A percentile compares a stretch with the other conserved stretches of the same genome.
Conservation (phyloP, 1,139 yeast species). For the Saccharomycopsis phalli region DNA sequence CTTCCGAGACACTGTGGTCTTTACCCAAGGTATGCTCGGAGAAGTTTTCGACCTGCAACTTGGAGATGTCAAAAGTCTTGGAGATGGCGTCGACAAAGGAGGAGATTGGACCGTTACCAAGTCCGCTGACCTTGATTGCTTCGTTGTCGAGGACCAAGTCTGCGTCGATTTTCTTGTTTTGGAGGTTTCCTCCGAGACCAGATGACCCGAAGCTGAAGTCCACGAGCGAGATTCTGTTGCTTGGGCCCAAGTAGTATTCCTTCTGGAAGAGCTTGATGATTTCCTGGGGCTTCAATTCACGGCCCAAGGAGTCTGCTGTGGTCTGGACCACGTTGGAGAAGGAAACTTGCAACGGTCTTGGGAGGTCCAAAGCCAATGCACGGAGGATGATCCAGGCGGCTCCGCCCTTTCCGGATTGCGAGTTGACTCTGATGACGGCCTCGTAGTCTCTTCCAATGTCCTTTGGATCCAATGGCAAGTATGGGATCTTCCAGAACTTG, state of each 20-base stretch:
- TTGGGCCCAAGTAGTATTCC: slow-evolving; percentile 57
- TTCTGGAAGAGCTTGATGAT: slow-evolving; percentile 65
- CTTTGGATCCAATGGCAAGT: slow-evolving; percentile 91
- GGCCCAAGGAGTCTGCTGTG: slow-evolving; percentile 74
- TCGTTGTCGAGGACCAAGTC: slow-evolving; percentile 40
- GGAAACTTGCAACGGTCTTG: slow-evolving; percentile 84
- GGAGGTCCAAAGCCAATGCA: slow-evolving; percentile 82
- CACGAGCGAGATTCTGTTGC: slow-evolving; percentile 37
- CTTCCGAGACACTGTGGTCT: slow-evolving; percentile 67
- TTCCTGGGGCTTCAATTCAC: slow-evolving; percentile 74
- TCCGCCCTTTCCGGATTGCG: slow-evolving; percentile 98
- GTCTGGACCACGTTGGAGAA: slow-evolving; percentile 79
- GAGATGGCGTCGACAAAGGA: slow-evolving; percentile 77
- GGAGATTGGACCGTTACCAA: slow-evolving; percentile 94
- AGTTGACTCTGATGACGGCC: slow-evolving; percentile 95
- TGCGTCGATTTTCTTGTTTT: slow-evolving; percentile 42
- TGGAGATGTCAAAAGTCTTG: slow-evolving; percentile 41
- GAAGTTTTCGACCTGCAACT: slow-evolving; percentile 70
- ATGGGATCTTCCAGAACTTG: slow-evolving; percentile 73
- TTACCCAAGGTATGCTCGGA: slow-evolving; percentile 89
- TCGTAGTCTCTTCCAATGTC: slow-evolving; percentile 96
- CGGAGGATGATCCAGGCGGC: slow-evolving; percentile 95
- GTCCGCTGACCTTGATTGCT: slow-evolving; percentile 45
- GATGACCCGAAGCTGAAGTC: slow-evolving; percentile 35
- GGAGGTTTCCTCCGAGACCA: slow-evolving; percentile 32